Evolutionary conservation across 257 asterid genomes (phyloP).

Genomic region (Solanum chaucha): DNA sequence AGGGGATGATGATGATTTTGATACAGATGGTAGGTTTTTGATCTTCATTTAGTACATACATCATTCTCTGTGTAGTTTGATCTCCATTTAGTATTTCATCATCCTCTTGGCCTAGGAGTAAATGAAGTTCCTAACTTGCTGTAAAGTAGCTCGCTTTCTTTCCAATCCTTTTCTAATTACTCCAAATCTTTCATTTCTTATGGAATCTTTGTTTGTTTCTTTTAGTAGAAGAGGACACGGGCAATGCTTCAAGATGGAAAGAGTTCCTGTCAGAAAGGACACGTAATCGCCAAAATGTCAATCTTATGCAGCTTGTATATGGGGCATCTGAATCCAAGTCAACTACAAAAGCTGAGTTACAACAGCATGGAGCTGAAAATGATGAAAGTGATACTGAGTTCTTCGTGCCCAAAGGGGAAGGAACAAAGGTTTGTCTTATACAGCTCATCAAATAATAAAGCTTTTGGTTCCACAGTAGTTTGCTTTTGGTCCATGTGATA

Average conservation of each 20-base stretch:
- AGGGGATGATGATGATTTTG: slow-evolving; percentile 24
- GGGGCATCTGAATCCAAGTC: slow-evolving; percentile 46
- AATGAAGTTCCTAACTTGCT: neutral
- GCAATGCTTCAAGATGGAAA: slow-evolving; percentile 83
- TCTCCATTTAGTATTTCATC: neutral
- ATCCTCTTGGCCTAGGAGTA: neutral
- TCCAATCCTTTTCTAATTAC: neutral
- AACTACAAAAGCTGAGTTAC: slow-evolving; percentile 13
- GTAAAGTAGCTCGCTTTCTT: neutral
- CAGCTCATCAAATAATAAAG: neutral
- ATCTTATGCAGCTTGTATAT: slow-evolving; percentile 89
- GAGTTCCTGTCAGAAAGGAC: slow-evolving; percentile 64
- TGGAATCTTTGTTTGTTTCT: slow-evolving; percentile 2
- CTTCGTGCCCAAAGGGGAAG: slow-evolving; percentile 86
- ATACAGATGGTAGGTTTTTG: slow-evolving; percentile 18
- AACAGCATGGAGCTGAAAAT: slow-evolving; percentile 12
- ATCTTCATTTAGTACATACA: neutral
- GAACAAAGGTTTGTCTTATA: slow-evolving; percentile 46
- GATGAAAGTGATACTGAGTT: slow-evolving; percentile 73
- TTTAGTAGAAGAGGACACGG: slow-evolving; percentile 45
- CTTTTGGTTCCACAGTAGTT: neutral
- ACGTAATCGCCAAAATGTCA: slow-evolving; percentile 37
- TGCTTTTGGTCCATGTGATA: neutral
- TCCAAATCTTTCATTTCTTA: neutral
- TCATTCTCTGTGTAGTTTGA: neutral